Evolutionary conservation across 306 rosid species (phyloP).

Genomic region (Quercus dentata): DNA sequence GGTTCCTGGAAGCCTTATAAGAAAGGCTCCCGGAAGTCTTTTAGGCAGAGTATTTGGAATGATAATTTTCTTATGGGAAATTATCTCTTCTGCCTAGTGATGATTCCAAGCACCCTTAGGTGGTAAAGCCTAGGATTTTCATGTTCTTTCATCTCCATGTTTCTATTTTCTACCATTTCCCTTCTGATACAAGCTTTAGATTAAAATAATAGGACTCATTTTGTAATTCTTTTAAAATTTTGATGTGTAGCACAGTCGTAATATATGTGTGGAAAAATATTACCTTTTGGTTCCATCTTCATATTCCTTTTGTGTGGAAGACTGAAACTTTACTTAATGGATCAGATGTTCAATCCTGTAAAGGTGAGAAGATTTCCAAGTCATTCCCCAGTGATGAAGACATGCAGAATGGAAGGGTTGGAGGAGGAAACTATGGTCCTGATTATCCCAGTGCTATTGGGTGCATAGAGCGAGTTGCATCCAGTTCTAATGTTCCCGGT

Average conservation of each 20-base stretch:
- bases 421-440: slow-evolving; percentile 42
- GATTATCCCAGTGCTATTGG: slow-evolving; percentile 48
- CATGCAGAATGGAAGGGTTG: slow-evolving; percentile 48
- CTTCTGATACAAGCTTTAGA: too few relatives aligned
- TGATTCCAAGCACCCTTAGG: too few relatives aligned
- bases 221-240: not conserved
- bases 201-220: not conserved
- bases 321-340: slow-evolving; percentile 31
- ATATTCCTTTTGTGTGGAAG: slow-evolving; percentile 9
- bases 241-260: not conserved
- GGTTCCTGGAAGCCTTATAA: too few relatives aligned
- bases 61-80: too few relatives aligned
- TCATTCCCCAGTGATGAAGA: slow-evolving; percentile 42
- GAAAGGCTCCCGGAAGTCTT: too few relatives aligned
- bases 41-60: too few relatives aligned
- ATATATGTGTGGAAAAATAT: not conserved
- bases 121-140: too few relatives aligned
- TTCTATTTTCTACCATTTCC: too few relatives aligned
- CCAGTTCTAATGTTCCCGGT: slow-evolving; percentile 71
- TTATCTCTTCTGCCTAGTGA: too few relatives aligned
- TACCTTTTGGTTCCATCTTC: not conserved
- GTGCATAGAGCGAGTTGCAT: slow-evolving; percentile 63
- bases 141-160: too few relatives aligned
- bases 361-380: slow-evolving; percentile 51
- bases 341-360: slow-evolving; percentile 51